Evolutionary conservation across 169 alveolate genomes (phyloP).

Genomic region (Eimeria sp.): DNA sequence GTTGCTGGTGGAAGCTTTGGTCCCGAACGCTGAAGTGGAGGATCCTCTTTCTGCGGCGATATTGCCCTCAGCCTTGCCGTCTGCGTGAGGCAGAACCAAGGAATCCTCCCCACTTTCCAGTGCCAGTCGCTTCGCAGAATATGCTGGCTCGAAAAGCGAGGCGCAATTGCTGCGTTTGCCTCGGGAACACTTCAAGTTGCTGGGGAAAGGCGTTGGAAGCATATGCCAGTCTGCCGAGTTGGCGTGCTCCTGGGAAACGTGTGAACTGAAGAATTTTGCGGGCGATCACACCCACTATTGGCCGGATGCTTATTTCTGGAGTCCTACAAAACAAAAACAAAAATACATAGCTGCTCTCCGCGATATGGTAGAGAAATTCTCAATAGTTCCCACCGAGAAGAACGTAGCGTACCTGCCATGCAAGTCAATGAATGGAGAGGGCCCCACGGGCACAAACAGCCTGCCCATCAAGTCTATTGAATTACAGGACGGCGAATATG

Average conservation of each 20-base stretch:
- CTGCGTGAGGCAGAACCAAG: background rate
- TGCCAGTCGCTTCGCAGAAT: conserved; percentile 30
- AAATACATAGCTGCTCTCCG: background rate
- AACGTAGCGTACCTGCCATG: background rate
- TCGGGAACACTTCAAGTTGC: background rate
- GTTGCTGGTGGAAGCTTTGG: background rate
- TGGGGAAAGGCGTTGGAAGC: conserved; percentile 34
- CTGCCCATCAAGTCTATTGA: background rate
- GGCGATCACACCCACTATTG: background rate
- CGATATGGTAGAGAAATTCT: background rate
- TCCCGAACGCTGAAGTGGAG: background rate
- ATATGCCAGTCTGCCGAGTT: conserved; percentile 40
- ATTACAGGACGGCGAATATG: background rate
- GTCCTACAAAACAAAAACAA: background rate
- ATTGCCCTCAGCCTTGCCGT: background rate
- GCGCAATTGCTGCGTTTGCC: background rate
- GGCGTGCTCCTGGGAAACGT: background rate
- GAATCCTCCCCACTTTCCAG: conserved; percentile 20
- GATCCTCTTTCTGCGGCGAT: background rate
- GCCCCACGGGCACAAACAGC: conserved; percentile 44
- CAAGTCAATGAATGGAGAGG: conserved; percentile 32
- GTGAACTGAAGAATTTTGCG: background rate
- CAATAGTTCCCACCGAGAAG: background rate
- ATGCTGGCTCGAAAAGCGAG: background rate
- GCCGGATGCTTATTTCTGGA: background rate